Base-by-base conservation (phyloP, 2,329 filamentous ascomycete genomes). In the Neofusicoccum ribis region DNA sequence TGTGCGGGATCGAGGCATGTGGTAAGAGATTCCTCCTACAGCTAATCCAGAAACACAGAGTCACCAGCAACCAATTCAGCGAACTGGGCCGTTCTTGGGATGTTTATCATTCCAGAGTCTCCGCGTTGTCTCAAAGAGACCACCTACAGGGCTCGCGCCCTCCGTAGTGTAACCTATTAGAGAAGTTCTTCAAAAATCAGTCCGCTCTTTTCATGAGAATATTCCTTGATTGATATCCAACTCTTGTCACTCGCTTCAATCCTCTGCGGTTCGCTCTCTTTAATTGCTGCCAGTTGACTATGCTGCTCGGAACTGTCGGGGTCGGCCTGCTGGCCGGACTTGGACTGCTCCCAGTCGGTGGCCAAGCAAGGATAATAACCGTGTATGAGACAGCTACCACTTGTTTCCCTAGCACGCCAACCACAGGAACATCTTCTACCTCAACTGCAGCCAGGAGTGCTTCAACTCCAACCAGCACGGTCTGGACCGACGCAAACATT, bases 51-150 rank as follows among this genome's bases (percentile, higher is more conserved):
- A 36, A n/a, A 51, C 23, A 15, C 8, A 31, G 12, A 9, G n/a
- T 11, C n/a, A 44, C 9, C 27, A 5, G 5, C 31, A 15, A 14
- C 27, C 9, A 14, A n/a, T n/a, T 2, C 17, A 14, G 9, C 11
- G 20, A 59, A 3, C 23, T 20, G 23, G 39, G 56, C 31, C 11
- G 37, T 59, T 14, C 34, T 14, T 5, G 23, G 15, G n/a, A 47
- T 60, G 56, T 60, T 60, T 47, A 36, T 37, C 56, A 60, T 60
- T 60, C 56, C 43, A 27, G n/a, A 23, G 12, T 23, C 41, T 20
- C 11, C 41, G 54, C 41, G 31, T 14, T 37, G 31, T 36, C 31
- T 37, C 27, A 60, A 46, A 60, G 1, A 37, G 56, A 37, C n/a
- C 14, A 31, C 23, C 20, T 44, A 27, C 12, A 43, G 51, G 17